Conservation (phyloP, 768 basidiomycete species). For the Suillus americanus region DNA sequence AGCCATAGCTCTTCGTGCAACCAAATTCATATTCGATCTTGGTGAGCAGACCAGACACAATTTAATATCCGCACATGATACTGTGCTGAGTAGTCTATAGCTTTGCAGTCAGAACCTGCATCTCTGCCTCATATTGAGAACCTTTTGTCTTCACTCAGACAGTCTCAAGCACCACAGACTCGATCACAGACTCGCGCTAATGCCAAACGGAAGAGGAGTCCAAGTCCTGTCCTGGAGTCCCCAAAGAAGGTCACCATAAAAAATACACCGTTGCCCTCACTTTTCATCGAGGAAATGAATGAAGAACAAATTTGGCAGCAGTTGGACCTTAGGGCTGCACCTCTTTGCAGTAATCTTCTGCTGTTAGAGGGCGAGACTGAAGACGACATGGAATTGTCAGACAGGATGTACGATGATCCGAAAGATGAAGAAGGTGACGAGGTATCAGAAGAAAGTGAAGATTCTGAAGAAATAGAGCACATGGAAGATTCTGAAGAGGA, state of each 20-base stretch:
- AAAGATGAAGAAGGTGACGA: slow-evolving; percentile 35
- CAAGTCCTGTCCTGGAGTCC: slow-evolving; percentile 33
- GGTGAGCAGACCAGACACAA: slow-evolving; percentile 43
- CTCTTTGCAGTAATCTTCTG: slow-evolving; percentile 69
- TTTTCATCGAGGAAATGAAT: slow-evolving; percentile 79
- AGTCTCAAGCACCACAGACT: slow-evolving; percentile 71
- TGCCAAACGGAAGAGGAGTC: slow-evolving; percentile 42
- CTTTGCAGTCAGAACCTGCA: slow-evolving; percentile 62
- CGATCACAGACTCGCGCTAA: slow-evolving; percentile 57
- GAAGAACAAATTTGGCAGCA: slow-evolving; percentile 93
- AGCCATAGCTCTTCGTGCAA: slow-evolving; percentile 59
- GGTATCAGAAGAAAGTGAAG: slow-evolving; percentile 25
- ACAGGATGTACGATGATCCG: slow-evolving; percentile 29
- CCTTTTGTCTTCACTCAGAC: slow-evolving; percentile 66
- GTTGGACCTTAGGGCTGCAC: slow-evolving; percentile 76
- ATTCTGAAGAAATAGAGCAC: slow-evolving; percentile 30
- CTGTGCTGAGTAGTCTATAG: slow-evolving; percentile 33
- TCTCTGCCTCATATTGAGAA: slow-evolving; percentile 65
- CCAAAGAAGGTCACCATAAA: slow-evolving; percentile 36
- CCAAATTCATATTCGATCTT: slow-evolving; percentile 74
- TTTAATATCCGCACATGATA: slow-evolving; percentile 6
- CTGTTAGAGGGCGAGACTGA: slow-evolving; percentile 55
- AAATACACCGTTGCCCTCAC: slow-evolving; percentile 70
- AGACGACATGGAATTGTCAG: slow-evolving; percentile 17
- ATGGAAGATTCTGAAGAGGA: slow-evolving; percentile 23